Conservation (phyloP, 2,329 filamentous ascomycete species). For the Apiospora saccharicola region DNA sequence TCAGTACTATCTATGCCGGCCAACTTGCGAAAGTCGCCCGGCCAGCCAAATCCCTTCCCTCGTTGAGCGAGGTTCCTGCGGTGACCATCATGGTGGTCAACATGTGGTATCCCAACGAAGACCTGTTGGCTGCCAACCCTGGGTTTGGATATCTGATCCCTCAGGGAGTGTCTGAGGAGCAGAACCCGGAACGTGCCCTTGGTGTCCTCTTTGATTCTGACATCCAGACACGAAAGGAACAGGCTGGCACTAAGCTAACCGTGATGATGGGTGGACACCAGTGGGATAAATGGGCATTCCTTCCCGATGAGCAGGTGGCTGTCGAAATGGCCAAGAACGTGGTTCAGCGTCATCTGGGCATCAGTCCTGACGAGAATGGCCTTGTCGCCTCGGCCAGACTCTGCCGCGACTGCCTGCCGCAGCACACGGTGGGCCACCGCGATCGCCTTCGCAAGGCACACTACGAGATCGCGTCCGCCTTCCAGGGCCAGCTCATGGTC, state of each 20-base stretch:
- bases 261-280: conserved; percentile 96
- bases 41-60: conserved; percentile 48
- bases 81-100: conserved; percentile 94
- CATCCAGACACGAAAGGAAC: conserved; percentile 45
- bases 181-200: conserved; percentile 84
- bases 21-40: conserved; percentile 49
- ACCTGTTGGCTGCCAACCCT: conserved; percentile 65
- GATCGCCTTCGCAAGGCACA: conserved; percentile 65
- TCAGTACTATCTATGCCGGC: conserved; percentile 68
- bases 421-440: conserved; percentile 84
- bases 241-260: conserved; percentile 81
- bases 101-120: conserved; percentile 76
- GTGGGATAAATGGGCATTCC: conserved; percentile 71
- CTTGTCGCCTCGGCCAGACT: conserved; percentile 66
- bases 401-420: conserved; percentile 81
- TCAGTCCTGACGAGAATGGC: conserved; percentile 58
- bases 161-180: conserved; percentile 69
- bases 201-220: conserved; percentile 93
- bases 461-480: conserved; percentile 60
- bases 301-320: conserved; percentile 72
- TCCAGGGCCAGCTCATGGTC: conserved; percentile 70
- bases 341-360: conserved; percentile 76
- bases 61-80: conserved; percentile 63
- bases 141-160: conserved; percentile 96
- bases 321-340: conserved; percentile 73